Evolutionary conservation across 441 rosid genomes (phyloP), one percentile per base, ranked within the genome.

Genomic region (Metrosideros polymorpha): DNA sequence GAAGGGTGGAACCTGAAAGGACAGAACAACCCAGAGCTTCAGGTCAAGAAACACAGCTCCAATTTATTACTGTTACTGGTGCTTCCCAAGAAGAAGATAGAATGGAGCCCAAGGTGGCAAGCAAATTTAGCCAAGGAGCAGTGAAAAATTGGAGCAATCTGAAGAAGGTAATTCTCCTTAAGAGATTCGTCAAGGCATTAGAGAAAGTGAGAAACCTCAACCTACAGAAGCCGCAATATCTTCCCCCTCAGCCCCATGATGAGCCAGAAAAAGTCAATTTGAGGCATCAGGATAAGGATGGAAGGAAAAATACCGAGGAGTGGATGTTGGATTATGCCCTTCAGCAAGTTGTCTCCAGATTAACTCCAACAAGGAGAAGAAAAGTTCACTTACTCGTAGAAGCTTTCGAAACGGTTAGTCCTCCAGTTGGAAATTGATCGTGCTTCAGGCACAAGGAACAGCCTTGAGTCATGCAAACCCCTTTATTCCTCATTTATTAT

Each of bases 301-400:
- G 91, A 85, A 94, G 92, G 89, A 95, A 92, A 91, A 92, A 90
- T 83, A 88, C 91, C 3, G 99, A 95, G 45, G 98, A 94, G 86
- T 98, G 98, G 97, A 97, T 96, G 98, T 94, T 96, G 17, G 98
- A 98, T 91, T 90, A 91, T 86, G 92, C 98, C 55, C 96, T 98
- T 87, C 98, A 91, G 91, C 93, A 86, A 85, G 98, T 92, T 79
- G 97, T 98, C 87, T 91, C 96, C 8, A 92, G 92, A 89, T 92
- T 96, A 83, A 95, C 97, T 75, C 98, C 98, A 55, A 97, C 94
- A 51, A 89, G 97, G 86, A 94, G 90, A 90, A 93, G 93, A 86
- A 97, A 95, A 90, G 99, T 98, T 63, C 91, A 90, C 87, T 90
- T 95, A 87, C 94, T 98, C 6, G 93, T 96, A 5, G 96, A 98